Conservation (phyloP, 345 rosid genomes). For the Citrus glauca region DNA sequence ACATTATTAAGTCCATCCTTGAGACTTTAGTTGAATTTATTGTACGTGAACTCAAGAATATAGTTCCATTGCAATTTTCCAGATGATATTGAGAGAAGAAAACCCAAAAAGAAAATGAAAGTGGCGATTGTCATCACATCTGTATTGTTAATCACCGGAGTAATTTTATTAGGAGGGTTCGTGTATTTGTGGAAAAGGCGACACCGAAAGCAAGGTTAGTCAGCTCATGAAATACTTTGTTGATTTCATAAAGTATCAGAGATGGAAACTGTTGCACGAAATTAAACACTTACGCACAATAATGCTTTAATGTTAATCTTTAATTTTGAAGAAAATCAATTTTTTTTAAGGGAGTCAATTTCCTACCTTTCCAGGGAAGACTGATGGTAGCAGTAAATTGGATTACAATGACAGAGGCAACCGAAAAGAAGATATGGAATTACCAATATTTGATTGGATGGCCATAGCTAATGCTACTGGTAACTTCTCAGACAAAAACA, state of each 20-base stretch:
- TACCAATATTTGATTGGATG: conserved; percentile 29
- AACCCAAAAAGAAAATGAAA: neutral
- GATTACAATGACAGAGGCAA: too few relatives aligned
- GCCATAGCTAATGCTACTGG: conserved; percentile 22
- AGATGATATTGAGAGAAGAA: neutral
- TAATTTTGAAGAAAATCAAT: neutral
- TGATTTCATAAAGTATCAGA: too few relatives aligned
- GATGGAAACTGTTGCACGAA: too few relatives aligned
- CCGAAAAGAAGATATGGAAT: conserved; percentile 27
- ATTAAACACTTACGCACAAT: too few relatives aligned
- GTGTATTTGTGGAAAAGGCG: neutral
- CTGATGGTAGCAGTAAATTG: too few relatives aligned
- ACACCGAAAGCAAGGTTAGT: neutral
- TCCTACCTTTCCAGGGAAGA: too few relatives aligned
- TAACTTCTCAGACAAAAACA: conserved; percentile 31
- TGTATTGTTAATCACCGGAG: neutral
- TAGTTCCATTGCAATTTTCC: neutral
- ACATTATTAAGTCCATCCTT: too few relatives aligned
- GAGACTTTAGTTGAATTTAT: too few relatives aligned
- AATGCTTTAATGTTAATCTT: neutral
- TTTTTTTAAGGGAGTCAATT: neutral
- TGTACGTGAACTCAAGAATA: too few relatives aligned
- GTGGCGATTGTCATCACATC: neutral
- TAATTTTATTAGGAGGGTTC: neutral
- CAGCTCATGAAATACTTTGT: too few relatives aligned